Evolutionary conservation across 2,329 filamentous ascomycete species (phyloP), one percentile per base, ranked within the genome.

Genomic region (Rachicladosporium sp.): DNA sequence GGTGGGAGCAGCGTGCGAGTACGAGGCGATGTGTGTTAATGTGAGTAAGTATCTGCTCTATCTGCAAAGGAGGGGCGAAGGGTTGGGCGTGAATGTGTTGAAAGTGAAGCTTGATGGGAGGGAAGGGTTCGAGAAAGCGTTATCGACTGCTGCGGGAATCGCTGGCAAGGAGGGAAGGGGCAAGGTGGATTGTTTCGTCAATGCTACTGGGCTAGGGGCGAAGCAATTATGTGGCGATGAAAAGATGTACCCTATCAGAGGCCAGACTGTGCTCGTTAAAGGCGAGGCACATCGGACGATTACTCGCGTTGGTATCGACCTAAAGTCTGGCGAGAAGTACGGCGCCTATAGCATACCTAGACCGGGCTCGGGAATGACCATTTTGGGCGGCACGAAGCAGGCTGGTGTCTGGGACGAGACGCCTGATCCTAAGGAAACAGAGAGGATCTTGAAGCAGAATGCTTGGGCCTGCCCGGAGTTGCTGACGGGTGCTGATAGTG

Each of bases 381-480:
- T 70, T 29, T 46, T 70, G 6, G 66, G 67, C 2, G 66, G 66
- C 2, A 67, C 61, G 36, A 67, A 65, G 50, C 57, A 66, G 45
- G 52, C 44, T 2, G 57, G 56, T 1, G 53, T 57, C 35, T 66
- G 59, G 58, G 48, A 50, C 42, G 46, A 46, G 15, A 47, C 43
- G 10, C 48, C 55, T 2, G 59, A 65, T 50, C 43, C 44, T 5
- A 47, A 46, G 29, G 52, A 58, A 8, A 63, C 57, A 13, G 42
- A 50, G 41, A 52, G 41, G 32, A 68, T 68, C 37, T 30, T 67
- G 42, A 50, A 55, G 36, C 46, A 56, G 23, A 59, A 57, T 43
- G 53, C 48, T 29, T 51, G 44, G 37, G 51, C 61, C 46, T 56
- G 54, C 40, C 60, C 57, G 13, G 59, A 62, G 49, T 37, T 63